Evolutionary conservation across 495 filamentous ascomycete species (phyloP).

Genomic region (Mycothermus thermophilus): DNA sequence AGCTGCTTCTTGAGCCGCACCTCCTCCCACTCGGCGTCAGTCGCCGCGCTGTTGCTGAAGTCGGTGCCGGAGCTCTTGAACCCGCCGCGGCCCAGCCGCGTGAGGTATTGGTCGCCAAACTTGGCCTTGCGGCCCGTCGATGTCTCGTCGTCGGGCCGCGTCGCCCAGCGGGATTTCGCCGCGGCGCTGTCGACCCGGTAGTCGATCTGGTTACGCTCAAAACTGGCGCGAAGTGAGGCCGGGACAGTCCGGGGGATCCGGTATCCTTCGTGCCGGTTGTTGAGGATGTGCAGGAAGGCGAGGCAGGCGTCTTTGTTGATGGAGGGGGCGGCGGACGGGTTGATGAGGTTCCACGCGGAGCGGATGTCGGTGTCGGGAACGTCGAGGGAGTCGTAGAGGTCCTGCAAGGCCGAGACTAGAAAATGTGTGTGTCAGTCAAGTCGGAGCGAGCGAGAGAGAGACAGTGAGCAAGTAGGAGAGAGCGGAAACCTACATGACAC

Average conservation of each 20-base stretch:
- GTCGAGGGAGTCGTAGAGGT: constrained; percentile 79
- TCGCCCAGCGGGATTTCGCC: constrained; percentile 47
- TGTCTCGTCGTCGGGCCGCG: constrained; percentile 57
- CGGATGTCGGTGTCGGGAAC: constrained; percentile 92
- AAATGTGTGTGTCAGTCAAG: not conserved
- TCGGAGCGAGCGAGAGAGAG: not conserved
- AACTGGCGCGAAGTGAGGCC: constrained; percentile 72
- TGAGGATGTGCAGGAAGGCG: constrained; percentile 91
- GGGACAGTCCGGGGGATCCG: constrained; percentile 90
- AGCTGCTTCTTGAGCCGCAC: constrained; percentile 87
- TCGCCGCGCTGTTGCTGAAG: constrained; percentile 51
- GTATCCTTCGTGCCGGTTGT: constrained; percentile 86
- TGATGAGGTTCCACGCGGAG: constrained; percentile 92
- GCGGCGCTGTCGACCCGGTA: constrained; percentile 73
- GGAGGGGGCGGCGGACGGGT: constrained; percentile 59
- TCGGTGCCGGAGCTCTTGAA: constrained; percentile 73
- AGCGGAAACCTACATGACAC: constrained; percentile 49
- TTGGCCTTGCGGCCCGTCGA: constrained; percentile 77
- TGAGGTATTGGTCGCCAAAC: constrained; percentile 93
- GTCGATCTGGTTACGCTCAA: constrained; percentile 88
- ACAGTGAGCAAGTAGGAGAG: not conserved
- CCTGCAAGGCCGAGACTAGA: constrained; percentile 62
- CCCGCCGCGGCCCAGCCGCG: constrained; percentile 64
- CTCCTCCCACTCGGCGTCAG: constrained; percentile 84
- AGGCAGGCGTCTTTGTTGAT: constrained; percentile 92